phyloP scores from a whole-genome alignment of 345 rosid genomes.

The Aquilaria sinensis region DNA sequence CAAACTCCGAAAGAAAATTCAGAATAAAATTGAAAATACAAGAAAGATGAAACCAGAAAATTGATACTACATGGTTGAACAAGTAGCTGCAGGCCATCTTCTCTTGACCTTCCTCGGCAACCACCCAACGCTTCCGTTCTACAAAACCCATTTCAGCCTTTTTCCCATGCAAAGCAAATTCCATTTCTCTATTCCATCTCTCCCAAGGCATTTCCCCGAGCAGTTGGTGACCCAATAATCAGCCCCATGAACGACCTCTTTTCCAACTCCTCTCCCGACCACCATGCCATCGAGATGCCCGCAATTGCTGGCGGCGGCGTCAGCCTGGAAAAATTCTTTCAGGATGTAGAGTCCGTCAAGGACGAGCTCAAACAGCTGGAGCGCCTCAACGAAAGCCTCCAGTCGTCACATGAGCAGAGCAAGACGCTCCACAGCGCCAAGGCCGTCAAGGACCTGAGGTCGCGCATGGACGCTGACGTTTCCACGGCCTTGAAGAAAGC shows the following conservation, averaged over 20 bases:
- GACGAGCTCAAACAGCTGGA: conserved; percentile 66
- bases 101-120: conserved; percentile 9
- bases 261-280: conserved; percentile 43
- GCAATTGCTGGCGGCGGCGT: conserved; percentile 32
- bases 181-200: not conserved
- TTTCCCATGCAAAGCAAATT: conserved; percentile 2
- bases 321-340: conserved; percentile 73
- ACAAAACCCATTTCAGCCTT: conserved; percentile 1
- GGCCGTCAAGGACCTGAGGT: conserved; percentile 65
- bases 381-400: conserved; percentile 44
- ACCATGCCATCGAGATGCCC: conserved; percentile 20
- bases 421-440: conserved; percentile 73
- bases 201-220: not conserved
- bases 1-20: too few species aligned
- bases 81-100: not conserved
- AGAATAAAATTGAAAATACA: too few species aligned
- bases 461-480: conserved; percentile 79
- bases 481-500: conserved; percentile 65
- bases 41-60: too few species aligned
- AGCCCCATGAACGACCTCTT: conserved; percentile 65
- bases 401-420: conserved; percentile 72
- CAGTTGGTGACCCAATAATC: too few species aligned
- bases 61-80: conserved; percentile 14
- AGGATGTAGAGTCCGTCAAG: conserved; percentile 70
- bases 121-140: not conserved